Conservation (phyloP, 495 filamentous ascomycete species). For the Penicillium salamii region DNA sequence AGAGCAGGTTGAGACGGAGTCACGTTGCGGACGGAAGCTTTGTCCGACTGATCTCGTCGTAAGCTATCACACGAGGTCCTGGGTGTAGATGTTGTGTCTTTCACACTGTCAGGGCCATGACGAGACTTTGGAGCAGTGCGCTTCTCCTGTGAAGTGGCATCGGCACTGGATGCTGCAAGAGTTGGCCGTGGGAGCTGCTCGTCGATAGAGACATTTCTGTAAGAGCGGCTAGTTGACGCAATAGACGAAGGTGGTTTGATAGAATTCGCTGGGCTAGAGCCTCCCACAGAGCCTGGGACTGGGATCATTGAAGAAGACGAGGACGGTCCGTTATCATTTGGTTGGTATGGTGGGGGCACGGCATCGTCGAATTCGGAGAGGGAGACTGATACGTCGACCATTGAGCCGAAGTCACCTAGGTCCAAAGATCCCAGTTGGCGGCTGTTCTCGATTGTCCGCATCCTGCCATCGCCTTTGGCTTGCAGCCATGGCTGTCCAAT, state of each 20-base stretch:
- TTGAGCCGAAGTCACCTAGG: conserved; percentile 32
- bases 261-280: neutral
- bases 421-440: conserved; percentile 33
- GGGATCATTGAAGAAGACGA: conserved; percentile 8
- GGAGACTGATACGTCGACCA: conserved; percentile 38
- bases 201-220: conserved; percentile 5
- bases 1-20: conserved; percentile 24
- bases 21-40: conserved; percentile 8
- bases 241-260: conserved; percentile 4
- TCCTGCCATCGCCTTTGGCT: conserved; percentile 22
- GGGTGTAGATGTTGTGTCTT: neutral
- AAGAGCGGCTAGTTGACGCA: conserved; percentile 6
- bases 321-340: conserved; percentile 4
- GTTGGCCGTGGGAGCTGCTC: conserved; percentile 5
- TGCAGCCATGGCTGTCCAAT: conserved; percentile 44
- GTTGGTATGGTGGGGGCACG: conserved; percentile 31
- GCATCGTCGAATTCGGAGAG: conserved; percentile 27
- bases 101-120: neutral
- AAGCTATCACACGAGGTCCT: conserved; percentile 1
- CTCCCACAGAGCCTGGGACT: conserved; percentile 1
- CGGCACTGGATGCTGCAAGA: conserved; percentile 7
- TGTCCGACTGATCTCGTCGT: conserved; percentile 6
- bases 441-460: conserved; percentile 8
- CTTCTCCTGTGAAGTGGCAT: neutral
- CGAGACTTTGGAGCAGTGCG: neutral